Conservation (phyloP, 1,284 basidiomycete genomes). For the Moesziomyces sp. region DNA sequence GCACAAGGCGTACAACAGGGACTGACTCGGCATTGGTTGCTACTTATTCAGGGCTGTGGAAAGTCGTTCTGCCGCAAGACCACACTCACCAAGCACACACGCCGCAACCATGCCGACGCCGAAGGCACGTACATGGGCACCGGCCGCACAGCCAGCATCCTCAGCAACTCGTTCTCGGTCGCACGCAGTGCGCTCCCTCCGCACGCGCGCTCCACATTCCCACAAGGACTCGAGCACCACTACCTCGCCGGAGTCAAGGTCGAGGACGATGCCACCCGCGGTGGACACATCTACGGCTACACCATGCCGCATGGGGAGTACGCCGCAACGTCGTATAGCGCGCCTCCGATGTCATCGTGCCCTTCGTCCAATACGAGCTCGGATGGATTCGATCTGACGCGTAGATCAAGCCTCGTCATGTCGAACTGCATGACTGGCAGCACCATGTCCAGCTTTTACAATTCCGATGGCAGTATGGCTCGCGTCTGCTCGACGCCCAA, state of each 20-base stretch:
- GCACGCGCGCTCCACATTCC: slow-evolving; percentile 36
- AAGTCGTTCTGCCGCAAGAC: slow-evolving; percentile 68
- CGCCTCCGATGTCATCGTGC: slow-evolving; percentile 31
- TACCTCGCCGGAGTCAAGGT: slow-evolving; percentile 26
- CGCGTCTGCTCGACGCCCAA: slow-evolving; percentile 25
- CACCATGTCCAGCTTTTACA: slow-evolving; percentile 21
- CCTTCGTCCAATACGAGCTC: slow-evolving; percentile 26
- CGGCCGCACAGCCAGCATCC: slow-evolving; percentile 24
- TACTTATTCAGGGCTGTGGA: slow-evolving; percentile 36
- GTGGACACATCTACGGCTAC: slow-evolving; percentile 8
- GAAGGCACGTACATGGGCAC: slow-evolving; percentile 25
- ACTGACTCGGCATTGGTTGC: not conserved
- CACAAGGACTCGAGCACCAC: slow-evolving; percentile 35
- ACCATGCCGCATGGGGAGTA: slow-evolving; percentile 20
- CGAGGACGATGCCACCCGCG: slow-evolving; percentile 10
- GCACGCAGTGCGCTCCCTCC: slow-evolving; percentile 32
- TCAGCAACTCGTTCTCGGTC: slow-evolving; percentile 45
- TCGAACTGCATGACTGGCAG: slow-evolving; percentile 27
- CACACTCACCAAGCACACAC: slow-evolving; percentile 69
- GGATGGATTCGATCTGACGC: slow-evolving; percentile 18
- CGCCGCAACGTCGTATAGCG: slow-evolving; percentile 25
- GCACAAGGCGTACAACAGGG: not conserved
- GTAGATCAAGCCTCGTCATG: slow-evolving; percentile 20
- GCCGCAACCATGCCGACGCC: slow-evolving; percentile 60
- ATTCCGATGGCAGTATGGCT: slow-evolving; percentile 19